Evolutionary conservation across 2,329 filamentous ascomycete species (phyloP).

Genomic region (Epichloe bromicola): DNA sequence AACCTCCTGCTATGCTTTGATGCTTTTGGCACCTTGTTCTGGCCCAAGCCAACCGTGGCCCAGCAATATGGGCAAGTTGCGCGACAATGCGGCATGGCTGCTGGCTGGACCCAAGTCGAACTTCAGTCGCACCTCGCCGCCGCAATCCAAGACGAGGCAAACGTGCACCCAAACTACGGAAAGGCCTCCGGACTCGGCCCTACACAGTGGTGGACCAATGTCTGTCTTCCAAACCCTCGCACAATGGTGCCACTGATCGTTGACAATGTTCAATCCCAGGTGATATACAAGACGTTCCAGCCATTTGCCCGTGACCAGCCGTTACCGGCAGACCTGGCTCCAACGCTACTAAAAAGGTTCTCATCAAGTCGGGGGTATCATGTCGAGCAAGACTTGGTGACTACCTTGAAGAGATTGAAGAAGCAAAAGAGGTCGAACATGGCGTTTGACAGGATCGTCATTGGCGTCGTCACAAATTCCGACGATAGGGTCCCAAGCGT

Average conservation of each 20-base stretch:
- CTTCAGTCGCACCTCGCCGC: conserved; percentile 19
- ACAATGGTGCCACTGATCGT: background rate
- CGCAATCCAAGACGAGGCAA: conserved; percentile 35
- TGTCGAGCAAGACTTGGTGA: conserved; percentile 31
- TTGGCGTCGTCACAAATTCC: conserved; percentile 50
- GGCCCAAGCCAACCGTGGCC: conserved; percentile 34
- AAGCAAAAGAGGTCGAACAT: conserved; percentile 10
- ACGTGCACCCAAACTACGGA: conserved; percentile 45
- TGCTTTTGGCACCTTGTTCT: conserved; percentile 52
- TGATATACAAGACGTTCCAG: conserved; percentile 41
- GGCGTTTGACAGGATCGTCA: conserved; percentile 26
- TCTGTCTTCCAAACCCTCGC: conserved; percentile 18
- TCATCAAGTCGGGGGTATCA: conserved; percentile 39
- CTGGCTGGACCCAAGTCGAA: conserved; percentile 26
- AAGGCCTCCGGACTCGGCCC: conserved; percentile 36
- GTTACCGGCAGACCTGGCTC: conserved; percentile 32
- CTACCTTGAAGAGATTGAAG: conserved; percentile 30
- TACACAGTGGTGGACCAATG: conserved; percentile 46
- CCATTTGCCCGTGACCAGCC: conserved; percentile 22
- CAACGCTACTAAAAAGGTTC: conserved; percentile 38
- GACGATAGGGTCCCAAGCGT: conserved; percentile 45
- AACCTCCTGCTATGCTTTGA: conserved; percentile 49
- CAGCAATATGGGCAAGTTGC: conserved; percentile 42
- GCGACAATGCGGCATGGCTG: conserved; percentile 31
- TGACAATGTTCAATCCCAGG: conserved; percentile 19